These are phyloP conservation scores for Austroboletus eburneus DNA, from an alignment of 768 basidiomycete genomes.

Conservation along the genomic window DNA sequence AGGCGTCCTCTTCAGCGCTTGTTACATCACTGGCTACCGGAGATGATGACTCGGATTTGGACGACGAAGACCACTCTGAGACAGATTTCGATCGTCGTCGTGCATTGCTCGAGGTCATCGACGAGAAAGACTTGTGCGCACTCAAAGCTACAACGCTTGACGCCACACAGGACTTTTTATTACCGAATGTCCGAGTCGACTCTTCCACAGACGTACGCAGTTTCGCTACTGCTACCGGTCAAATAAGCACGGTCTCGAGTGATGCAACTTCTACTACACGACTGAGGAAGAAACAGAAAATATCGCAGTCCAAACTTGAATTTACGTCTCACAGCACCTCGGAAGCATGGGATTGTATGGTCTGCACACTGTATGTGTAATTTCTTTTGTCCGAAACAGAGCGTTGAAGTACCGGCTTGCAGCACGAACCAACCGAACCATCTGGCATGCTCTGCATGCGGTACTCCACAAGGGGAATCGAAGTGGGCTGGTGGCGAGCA, in stretches of 20 bases:
- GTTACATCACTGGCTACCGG: constrained; percentile 16
- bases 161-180: constrained; percentile 50
- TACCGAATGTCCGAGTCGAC: constrained; percentile 22
- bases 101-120: constrained; percentile 45
- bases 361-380: constrained; percentile 60
- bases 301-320: constrained; percentile 14
- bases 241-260: no score
- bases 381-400: background rate
- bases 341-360: constrained; percentile 49
- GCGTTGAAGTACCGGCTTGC: constrained; percentile 1
- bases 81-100: constrained; percentile 49
- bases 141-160: constrained; percentile 42
- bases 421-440: constrained; percentile 52
- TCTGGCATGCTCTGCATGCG: constrained; percentile 61
- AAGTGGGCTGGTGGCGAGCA: constrained; percentile 9
- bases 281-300: constrained; percentile 19
- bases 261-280: constrained; percentile 2
- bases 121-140: constrained; percentile 39
- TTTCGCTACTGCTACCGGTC: background rate
- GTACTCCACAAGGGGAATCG: constrained; percentile 46
- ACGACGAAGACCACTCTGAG: constrained; percentile 42
- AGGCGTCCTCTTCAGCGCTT: constrained; percentile 18
- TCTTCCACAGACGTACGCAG: no score
- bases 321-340: background rate
- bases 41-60: constrained; percentile 30